Evolutionary conservation across 257 asterid species (phyloP).

Genomic region (Przewalskia tangutica): DNA sequence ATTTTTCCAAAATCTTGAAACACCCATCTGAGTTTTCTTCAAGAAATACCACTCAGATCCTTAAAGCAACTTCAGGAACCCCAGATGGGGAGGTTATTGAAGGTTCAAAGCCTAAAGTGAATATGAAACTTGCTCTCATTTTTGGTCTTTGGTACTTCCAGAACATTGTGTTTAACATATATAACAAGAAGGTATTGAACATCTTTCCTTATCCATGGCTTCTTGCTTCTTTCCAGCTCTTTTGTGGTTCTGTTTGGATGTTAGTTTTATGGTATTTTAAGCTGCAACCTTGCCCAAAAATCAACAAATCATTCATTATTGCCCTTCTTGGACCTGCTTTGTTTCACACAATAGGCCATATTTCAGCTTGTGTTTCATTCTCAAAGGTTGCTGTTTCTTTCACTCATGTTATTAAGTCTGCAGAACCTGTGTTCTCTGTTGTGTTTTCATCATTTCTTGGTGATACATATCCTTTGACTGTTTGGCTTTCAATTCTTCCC

Average conservation of each 20-base stretch:
- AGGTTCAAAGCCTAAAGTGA: slow-evolving; percentile 40
- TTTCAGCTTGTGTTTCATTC: slow-evolving; percentile 94
- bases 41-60: slow-evolving; percentile 24
- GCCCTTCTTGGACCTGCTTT: slow-evolving; percentile 95
- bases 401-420: slow-evolving; percentile 94
- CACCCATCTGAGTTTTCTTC: slow-evolving; percentile 33
- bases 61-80: slow-evolving; percentile 36
- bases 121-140: slow-evolving; percentile 48
- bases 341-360: slow-evolving; percentile 87
- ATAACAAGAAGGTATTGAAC: slow-evolving; percentile 69
- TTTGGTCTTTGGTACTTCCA: slow-evolving; percentile 93
- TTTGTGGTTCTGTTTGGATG: slow-evolving; percentile 89
- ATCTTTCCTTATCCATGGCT: slow-evolving; percentile 90
- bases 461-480: slow-evolving; percentile 61
- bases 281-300: slow-evolving; percentile 74
- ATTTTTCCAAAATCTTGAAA: slow-evolving; percentile 15
- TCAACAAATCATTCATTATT: slow-evolving; percentile 55
- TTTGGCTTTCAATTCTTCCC: slow-evolving; percentile 86
- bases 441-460: slow-evolving; percentile 76
- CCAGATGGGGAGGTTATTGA: slow-evolving; percentile 48
- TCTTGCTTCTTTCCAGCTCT: slow-evolving; percentile 82
- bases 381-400: slow-evolving; percentile 95
- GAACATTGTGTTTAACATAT: slow-evolving; percentile 79
- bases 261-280: slow-evolving; percentile 55
- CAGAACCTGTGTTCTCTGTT: slow-evolving; percentile 90